These are phyloP conservation scores for Bryum argenteum DNA, from an alignment of 225 moss, liverwort and hornwort species.

Conservation along the genomic window DNA sequence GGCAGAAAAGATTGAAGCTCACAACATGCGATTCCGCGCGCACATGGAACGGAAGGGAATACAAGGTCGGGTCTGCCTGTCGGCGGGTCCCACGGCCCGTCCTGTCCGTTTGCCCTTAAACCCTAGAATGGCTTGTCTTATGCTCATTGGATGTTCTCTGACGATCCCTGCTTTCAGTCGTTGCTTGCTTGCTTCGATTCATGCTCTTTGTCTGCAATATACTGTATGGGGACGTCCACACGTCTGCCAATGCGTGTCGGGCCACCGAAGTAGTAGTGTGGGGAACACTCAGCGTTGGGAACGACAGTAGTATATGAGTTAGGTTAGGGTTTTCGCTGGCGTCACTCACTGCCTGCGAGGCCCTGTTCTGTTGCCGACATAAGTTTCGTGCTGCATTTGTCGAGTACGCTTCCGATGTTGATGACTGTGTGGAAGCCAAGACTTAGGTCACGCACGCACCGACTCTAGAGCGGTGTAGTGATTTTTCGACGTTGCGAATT, in stretches of 20 bases:
- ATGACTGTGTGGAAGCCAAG: conserved; percentile 18
- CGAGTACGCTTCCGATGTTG: conserved; percentile 13
- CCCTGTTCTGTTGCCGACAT: neutral
- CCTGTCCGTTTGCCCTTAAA: too few relatives aligned
- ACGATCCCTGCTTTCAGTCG: too few relatives aligned
- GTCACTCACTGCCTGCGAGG: conserved; percentile 19
- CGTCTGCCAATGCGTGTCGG: conserved; percentile 8
- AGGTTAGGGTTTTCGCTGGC: conserved; percentile 24
- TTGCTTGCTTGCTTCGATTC: too few relatives aligned
- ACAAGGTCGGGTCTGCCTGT: too few relatives aligned
- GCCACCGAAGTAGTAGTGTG: neutral
- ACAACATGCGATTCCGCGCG: too few relatives aligned
- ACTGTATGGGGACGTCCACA: too few relatives aligned
- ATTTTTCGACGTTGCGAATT: neutral
- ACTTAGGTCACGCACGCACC: conserved; percentile 21
- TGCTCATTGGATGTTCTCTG: too few relatives aligned
- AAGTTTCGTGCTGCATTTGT: neutral
- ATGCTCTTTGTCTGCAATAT: too few relatives aligned
- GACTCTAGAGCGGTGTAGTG: neutral
- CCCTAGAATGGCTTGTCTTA: too few relatives aligned
- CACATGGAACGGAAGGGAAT: too few relatives aligned
- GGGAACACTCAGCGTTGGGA: conserved; percentile 31
- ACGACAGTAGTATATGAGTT: conserved; percentile 12
- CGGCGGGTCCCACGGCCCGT: too few relatives aligned
- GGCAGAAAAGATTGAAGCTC: too few relatives aligned